Percentiles rank a stretch among this genome's conserved stretches.
These are phyloP conservation scores for Phycomyces nitens DNA, from an alignment of 192 early-diverging fungal genomes.

Conservation along the genomic window DNA sequence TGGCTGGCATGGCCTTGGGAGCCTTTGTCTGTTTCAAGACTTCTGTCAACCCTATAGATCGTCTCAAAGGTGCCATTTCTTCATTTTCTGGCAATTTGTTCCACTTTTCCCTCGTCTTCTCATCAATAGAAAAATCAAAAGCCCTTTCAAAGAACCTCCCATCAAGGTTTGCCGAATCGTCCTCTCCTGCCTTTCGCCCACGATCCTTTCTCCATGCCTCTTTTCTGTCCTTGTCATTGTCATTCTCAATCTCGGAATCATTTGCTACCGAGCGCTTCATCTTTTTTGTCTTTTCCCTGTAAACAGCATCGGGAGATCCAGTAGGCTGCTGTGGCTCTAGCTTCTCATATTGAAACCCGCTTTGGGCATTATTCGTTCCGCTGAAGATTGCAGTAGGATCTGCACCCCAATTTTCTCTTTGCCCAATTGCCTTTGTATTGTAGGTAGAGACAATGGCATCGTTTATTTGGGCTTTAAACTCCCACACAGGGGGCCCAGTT, in stretches of 20 bases:
- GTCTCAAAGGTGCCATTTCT: not conserved
- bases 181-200: not conserved
- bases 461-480: not conserved
- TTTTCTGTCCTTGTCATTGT: not conserved
- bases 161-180: not conserved
- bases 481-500: too few species aligned
- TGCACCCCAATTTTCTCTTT: not conserved
- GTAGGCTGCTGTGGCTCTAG: not conserved
- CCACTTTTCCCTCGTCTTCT: not conserved
- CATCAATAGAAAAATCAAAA: not conserved
- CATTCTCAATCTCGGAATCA: not conserved
- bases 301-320: not conserved
- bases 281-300: slow-evolving; percentile 13
- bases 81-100: not conserved
- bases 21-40: not conserved
- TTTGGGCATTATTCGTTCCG: not conserved
- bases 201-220: not conserved
- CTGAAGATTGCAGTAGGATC: not conserved
- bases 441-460: not conserved
- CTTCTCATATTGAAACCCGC: not conserved
- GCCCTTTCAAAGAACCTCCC: not conserved
- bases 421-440: not conserved
- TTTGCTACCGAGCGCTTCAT: slow-evolving; percentile 5
- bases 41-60: not conserved
- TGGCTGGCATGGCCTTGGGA: not conserved